These are phyloP conservation scores for Dendrobium catenatum DNA, from an alignment of 106 monocot genomes.

Conservation along the genomic window DNA sequence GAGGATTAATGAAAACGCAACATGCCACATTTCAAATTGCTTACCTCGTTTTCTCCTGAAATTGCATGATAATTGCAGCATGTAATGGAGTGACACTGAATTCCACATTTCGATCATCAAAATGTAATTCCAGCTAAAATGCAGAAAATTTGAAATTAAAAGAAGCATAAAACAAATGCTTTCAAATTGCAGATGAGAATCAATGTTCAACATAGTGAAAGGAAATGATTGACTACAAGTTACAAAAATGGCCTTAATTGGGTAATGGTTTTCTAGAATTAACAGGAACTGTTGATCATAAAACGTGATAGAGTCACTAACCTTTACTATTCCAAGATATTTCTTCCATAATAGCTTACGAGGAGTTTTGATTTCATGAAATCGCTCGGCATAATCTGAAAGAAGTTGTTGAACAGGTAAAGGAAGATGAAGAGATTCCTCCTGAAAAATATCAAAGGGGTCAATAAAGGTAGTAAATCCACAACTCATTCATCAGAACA, in stretches of 20 bases:
- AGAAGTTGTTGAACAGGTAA: conserved; percentile 61
- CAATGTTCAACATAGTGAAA: background rate
- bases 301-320: conserved; percentile 13
- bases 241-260: background rate
- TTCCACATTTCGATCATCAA: conserved; percentile 64
- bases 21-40: background rate
- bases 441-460: conserved; percentile 32
- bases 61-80: conserved; percentile 92
- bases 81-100: conserved; percentile 84
- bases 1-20: conserved; percentile 3
- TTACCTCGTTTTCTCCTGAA: conserved; percentile 89
- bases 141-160: conserved; percentile 5
- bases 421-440: conserved; percentile 62
- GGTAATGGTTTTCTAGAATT: background rate
- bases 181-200: background rate
- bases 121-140: conserved; percentile 85
- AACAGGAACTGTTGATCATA: background rate
- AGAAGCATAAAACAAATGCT: background rate
- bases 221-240: background rate
- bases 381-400: conserved; percentile 88
- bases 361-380: conserved; percentile 90
- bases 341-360: conserved; percentile 92
- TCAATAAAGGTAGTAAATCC: background rate
- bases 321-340: conserved; percentile 94
- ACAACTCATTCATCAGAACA: background rate